Evolutionary conservation across 1,284 basidiomycete species (phyloP).

Genomic region (Trichosporon faecale): DNA sequence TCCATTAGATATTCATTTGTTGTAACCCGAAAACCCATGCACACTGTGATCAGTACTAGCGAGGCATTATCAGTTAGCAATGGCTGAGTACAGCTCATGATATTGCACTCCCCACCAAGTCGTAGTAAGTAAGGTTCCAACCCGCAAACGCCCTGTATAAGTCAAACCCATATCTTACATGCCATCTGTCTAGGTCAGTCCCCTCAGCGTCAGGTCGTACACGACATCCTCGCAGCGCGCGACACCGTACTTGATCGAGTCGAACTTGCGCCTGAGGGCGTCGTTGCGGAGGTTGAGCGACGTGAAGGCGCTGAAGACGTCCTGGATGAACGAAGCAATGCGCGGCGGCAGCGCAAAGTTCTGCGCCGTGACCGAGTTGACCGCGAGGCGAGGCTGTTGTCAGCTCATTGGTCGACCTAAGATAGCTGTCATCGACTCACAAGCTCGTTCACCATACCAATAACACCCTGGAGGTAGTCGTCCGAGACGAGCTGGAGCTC

Average conservation of each 20-base stretch:
- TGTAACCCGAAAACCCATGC: no score
- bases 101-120: no score
- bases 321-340: conserved; percentile 52
- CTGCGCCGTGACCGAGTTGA: conserved; percentile 52
- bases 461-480: conserved; percentile 53
- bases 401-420: no score
- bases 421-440: no score
- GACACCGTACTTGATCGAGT: conserved; percentile 53
- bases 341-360: conserved; percentile 50
- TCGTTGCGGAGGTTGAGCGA: conserved; percentile 53
- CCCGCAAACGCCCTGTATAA: no score
- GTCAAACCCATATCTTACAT: not conserved
- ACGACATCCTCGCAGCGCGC: conserved; percentile 54
- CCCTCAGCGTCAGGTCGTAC: conserved; percentile 50
- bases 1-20: no score
- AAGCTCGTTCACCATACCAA: conserved; percentile 52
- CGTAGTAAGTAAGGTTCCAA: no score
- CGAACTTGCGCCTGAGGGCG: conserved; percentile 49
- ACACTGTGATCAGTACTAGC: no score
- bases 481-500: conserved; percentile 47
- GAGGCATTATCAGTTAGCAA: no score
- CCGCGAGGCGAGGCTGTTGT: conserved; percentile 48
- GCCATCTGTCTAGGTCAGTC: conserved; percentile 21
- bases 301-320: conserved; percentile 38
- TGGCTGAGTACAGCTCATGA: no score